Percentiles rank a stretch among this genome's conserved stretches.
phyloP scores from a whole-genome alignment of 257 asterid species.

The Solanum paucissectum region DNA sequence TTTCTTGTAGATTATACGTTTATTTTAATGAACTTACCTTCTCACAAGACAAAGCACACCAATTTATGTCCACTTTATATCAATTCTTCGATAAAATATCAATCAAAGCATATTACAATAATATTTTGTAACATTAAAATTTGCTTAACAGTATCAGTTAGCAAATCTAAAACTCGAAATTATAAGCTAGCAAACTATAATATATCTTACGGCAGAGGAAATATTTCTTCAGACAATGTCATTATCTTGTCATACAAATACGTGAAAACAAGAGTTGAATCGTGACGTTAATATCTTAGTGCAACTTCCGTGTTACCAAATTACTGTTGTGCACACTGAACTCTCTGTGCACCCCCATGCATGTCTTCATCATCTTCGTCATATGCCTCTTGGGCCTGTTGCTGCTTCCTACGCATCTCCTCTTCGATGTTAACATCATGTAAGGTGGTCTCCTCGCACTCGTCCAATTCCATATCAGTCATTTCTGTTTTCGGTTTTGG shows the following conservation, averaged over 20 bases:
- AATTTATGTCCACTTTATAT: neutral
- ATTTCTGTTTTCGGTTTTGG: conserved; percentile 5
- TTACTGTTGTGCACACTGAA: conserved; percentile 24
- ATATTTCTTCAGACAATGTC: neutral
- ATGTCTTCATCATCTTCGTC: conserved; percentile 13
- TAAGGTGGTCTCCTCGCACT: conserved; percentile 16
- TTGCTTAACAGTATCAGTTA: neutral
- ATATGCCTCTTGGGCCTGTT: conserved; percentile 11
- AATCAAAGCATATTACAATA: neutral
- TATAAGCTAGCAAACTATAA: neutral
- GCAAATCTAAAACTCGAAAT: neutral
- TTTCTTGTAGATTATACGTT: neutral
- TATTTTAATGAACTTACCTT: neutral
- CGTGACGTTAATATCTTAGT: neutral
- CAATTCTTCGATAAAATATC: neutral
- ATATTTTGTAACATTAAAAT: neutral
- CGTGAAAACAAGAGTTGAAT: neutral
- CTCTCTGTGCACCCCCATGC: conserved; percentile 16
- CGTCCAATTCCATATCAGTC: conserved; percentile 14
- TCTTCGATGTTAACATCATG: conserved; percentile 15
- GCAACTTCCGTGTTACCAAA: neutral
- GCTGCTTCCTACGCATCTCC: conserved; percentile 14
- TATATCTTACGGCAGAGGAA: neutral
- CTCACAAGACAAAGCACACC: neutral
- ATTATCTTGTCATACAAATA: neutral